Evolutionary conservation across 345 rosid species (phyloP).

Genomic region (Turnera subulata): DNA sequence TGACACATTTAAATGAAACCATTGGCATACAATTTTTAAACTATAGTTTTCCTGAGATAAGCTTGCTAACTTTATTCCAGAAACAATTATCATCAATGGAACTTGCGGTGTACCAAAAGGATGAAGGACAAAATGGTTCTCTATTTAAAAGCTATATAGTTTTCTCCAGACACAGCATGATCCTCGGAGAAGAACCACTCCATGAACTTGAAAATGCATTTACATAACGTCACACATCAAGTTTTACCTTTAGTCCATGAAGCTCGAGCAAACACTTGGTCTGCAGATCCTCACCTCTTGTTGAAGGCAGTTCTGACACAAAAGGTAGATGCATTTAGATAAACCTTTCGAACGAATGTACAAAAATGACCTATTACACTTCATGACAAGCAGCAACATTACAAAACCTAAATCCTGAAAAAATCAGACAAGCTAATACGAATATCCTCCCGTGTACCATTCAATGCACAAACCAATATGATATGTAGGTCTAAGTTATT

Average conservation of each 20-base stretch:
- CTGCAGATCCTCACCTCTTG: constrained; percentile 90
- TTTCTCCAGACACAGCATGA: neutral
- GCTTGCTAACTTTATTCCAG: neutral
- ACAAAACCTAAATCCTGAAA: neutral
- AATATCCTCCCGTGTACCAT: neutral
- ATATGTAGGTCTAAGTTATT: constrained; percentile 7
- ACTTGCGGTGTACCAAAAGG: neutral
- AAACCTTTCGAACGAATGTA: neutral
- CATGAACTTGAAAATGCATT: neutral
- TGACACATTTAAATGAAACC: constrained; percentile 1
- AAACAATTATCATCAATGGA: neutral
- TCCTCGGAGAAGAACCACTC: neutral
- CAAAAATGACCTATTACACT: neutral
- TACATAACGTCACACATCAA: neutral
- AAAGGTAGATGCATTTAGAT: constrained; percentile 21
- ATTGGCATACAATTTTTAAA: neutral
- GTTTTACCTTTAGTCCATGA: constrained; percentile 80
- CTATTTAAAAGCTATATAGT: neutral
- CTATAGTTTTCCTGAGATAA: neutral
- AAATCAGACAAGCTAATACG: constrained; percentile 1
- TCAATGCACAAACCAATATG: constrained; percentile 3
- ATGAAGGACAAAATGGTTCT: neutral
- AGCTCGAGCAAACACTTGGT: constrained; percentile 87
- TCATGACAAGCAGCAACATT: neutral
- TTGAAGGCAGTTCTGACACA: constrained; percentile 77